These are phyloP conservation scores for Volvox reticuliferus DNA, from an alignment of 139 green algal species.

Conservation along the genomic window DNA sequence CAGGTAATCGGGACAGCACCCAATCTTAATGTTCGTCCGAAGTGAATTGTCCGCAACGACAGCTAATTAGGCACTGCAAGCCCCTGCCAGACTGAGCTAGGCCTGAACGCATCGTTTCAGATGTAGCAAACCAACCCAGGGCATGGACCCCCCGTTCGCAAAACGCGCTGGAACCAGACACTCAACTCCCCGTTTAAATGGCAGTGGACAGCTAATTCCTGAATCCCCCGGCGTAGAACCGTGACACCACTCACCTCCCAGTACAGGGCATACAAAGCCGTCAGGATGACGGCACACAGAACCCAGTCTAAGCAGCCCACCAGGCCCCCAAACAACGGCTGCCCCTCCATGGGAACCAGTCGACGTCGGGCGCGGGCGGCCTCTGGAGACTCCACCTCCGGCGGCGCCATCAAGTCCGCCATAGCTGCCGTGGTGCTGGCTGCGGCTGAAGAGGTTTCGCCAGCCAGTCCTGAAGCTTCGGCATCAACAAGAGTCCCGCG, in stretches of 20 bases:
- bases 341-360: neutral
- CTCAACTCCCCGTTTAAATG: neutral
- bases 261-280: neutral
- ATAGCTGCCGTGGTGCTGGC: neutral
- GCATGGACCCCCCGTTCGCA: too few species aligned
- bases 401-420: neutral
- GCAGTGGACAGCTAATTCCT: neutral
- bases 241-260: neutral
- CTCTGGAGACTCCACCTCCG: neutral
- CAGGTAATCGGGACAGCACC: too few species aligned
- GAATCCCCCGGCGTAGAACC: neutral
- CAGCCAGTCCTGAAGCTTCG: too few species aligned
- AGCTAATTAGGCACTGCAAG: too few species aligned
- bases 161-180: too few species aligned
- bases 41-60: too few species aligned
- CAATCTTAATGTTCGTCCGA: too few species aligned
- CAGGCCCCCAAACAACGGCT: slow-evolving; percentile 16
- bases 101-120: too few species aligned
- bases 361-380: neutral
- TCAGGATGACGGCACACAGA: neutral
- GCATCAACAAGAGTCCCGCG: too few species aligned
- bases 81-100: too few species aligned
- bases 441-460: neutral
- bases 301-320: slow-evolving; percentile 20
- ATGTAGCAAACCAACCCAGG: too few species aligned